A percentile compares a stretch with the other conserved stretches of the same genome.
Evolutionary conservation across 2,329 filamentous ascomycete species (phyloP).

Genomic region (Coniochaeta sp.): DNA sequence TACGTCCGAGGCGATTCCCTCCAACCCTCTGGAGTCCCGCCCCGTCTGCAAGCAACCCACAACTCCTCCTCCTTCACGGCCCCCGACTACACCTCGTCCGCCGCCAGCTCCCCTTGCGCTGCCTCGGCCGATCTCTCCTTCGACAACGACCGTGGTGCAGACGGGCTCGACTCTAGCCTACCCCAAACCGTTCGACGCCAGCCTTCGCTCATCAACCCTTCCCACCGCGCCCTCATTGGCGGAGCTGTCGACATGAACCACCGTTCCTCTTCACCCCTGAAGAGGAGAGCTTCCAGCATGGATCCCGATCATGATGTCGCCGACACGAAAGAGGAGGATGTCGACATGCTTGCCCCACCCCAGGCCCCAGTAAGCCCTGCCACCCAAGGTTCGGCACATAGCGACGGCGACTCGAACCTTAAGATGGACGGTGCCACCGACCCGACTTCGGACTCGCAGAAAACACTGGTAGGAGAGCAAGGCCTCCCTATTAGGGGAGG

Average conservation of each 20-base stretch:
- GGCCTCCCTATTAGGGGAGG: conserved; percentile 15
- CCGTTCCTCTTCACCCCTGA: conserved; percentile 58
- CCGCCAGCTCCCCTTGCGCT: conserved; percentile 50
- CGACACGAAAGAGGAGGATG: conserved; percentile 36
- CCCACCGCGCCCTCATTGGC: conserved; percentile 51
- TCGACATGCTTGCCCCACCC: conserved; percentile 33
- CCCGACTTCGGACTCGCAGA: not conserved
- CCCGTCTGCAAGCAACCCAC: conserved; percentile 40
- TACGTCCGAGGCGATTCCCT: conserved; percentile 34
- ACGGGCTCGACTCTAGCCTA: conserved; percentile 34
- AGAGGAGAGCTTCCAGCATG: conserved; percentile 57
- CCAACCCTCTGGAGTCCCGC: conserved; percentile 44
- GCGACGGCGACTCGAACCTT: not conserved
- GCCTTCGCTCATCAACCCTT: conserved; percentile 43
- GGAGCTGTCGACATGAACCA: conserved; percentile 51
- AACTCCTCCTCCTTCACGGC: conserved; percentile 31
- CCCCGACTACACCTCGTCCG: conserved; percentile 45
- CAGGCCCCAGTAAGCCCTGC: conserved; percentile 11
- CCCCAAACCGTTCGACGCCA: conserved; percentile 23
- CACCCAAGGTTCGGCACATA: not conserved
- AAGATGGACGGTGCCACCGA: not conserved
- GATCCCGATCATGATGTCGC: conserved; percentile 37
- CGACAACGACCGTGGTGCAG: conserved; percentile 46
- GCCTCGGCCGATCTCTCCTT: conserved; percentile 51
- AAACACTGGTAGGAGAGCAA: not conserved